Conservation (phyloP, 169 alveolate genomes). For the Cryptosporidium xiaoi region DNA sequence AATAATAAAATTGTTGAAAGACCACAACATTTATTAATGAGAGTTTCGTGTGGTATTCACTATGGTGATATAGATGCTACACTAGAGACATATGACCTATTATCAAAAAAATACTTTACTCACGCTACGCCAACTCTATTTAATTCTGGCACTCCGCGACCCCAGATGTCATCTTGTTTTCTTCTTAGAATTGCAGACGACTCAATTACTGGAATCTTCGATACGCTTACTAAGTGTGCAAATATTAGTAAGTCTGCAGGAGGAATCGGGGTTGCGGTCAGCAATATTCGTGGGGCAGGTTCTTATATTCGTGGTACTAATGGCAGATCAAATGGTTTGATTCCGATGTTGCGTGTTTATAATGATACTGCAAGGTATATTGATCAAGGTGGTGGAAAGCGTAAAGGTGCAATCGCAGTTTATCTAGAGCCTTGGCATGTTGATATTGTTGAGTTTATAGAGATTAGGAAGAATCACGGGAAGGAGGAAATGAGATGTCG, state of each 20-base stretch:
- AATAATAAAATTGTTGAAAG: constrained; percentile 94
- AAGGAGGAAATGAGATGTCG: constrained; percentile 97
- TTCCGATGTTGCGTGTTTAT: constrained; percentile 98
- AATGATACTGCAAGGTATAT: constrained; percentile 89
- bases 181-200: constrained; percentile 93
- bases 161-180: constrained; percentile 97
- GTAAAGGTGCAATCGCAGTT: constrained; percentile 98
- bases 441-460: constrained; percentile 95
- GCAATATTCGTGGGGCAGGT: constrained; percentile 94
- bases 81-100: constrained; percentile 91
- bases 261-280: constrained; percentile 97
- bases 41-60: constrained; percentile 97
- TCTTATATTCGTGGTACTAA: constrained; percentile 97
- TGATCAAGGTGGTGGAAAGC: constrained; percentile 91
- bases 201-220: constrained; percentile 97
- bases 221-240: constrained; percentile 95
- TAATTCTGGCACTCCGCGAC: constrained; percentile 96
- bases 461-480: constrained; percentile 96
- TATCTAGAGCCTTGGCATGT: constrained; percentile 99
- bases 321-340: constrained; percentile 97
- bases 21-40: constrained; percentile 98
- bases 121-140: constrained; percentile 99
- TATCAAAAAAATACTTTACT: constrained; percentile 95
- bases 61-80: constrained; percentile 94
- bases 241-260: constrained; percentile 98